phyloP scores from a whole-genome alignment of 192 early-diverging fungal species.

The Diversispora epigaea region DNA sequence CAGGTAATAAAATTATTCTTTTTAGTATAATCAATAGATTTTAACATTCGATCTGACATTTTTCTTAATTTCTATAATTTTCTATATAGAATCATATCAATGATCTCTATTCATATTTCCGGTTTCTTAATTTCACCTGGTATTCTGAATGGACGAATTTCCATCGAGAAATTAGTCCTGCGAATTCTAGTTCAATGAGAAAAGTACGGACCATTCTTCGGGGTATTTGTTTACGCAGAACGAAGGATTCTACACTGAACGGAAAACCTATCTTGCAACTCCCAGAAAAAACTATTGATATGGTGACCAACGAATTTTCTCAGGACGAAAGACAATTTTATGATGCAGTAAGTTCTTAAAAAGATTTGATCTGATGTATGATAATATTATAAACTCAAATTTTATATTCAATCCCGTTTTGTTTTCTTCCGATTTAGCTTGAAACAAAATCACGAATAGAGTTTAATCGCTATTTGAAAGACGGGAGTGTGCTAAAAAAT shows the following conservation, averaged over 20 bases:
- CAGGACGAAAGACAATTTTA: constrained; percentile 62
- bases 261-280: constrained; percentile 65
- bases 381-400: neutral
- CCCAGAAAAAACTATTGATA: constrained; percentile 50
- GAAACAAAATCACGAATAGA: constrained; percentile 38
- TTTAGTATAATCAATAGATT: neutral
- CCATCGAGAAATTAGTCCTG: constrained; percentile 34
- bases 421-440: constrained; percentile 20
- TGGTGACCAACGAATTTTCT: constrained; percentile 49
- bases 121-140: constrained; percentile 63
- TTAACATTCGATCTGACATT: neutral
- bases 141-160: constrained; percentile 54
- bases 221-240: constrained; percentile 64
- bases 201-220: constrained; percentile 60
- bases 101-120: constrained; percentile 69
- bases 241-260: constrained; percentile 62
- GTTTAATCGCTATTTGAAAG: constrained; percentile 50
- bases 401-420: neutral
- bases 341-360: constrained; percentile 12
- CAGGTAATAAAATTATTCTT: neutral
- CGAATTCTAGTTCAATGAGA: constrained; percentile 44
- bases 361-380: neutral
- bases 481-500: constrained; percentile 51
- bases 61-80: constrained; percentile 11
- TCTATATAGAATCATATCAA: constrained; percentile 48